Base-by-base conservation (phyloP, 257 asterid genomes). In the Solanum boliviense region DNA sequence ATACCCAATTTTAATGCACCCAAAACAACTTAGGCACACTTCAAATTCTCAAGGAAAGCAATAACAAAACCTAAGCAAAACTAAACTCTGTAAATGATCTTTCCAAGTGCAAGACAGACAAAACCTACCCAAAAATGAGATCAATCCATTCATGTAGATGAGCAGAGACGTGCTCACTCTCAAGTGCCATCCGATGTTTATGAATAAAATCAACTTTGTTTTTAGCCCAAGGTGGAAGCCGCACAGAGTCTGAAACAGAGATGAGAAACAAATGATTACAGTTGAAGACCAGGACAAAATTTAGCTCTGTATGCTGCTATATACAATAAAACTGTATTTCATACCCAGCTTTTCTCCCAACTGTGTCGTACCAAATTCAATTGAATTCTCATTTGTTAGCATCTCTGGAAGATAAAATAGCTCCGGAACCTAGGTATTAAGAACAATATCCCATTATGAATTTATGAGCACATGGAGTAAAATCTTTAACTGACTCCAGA, bases 141-240 rank as follows among this genome's bases (percentile, higher is more conserved):
- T 97, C 99, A 67, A 95, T 91, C 99, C 99, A 97, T 89, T 95
- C 98, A 89, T 97, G 98, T 89, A 97, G 90, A 92, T 97, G 95
- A 83, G 94, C 93, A 65, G 99, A 97, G 90, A 95, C 98, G 87
- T 97, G 95, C 91, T 97, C 98, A 89, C 99, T 97, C 94, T 97
- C 99, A 71, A 97, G 99, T 44, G 99, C 98, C 98, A 92, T 92
- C 88, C 93, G 95, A 91, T 97, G 98, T 92, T 97, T 95, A 87
- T 95, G 99, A 88, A 97, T 94, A 91, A 97, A 97, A 90, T 97
- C 99, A 92, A 93, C 94, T 70, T 98, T 95, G 87, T 90, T 97
- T 90, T 95, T 88, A 68, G 99, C 99, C 99, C 99, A 95, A 67
- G 98, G 94, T 85, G 99, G 99, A 91, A 97, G 98, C 84, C 91